Evolutionary conservation across 2,329 filamentous ascomycete species (phyloP).

Genomic region (Arthrinium puccinioides): DNA sequence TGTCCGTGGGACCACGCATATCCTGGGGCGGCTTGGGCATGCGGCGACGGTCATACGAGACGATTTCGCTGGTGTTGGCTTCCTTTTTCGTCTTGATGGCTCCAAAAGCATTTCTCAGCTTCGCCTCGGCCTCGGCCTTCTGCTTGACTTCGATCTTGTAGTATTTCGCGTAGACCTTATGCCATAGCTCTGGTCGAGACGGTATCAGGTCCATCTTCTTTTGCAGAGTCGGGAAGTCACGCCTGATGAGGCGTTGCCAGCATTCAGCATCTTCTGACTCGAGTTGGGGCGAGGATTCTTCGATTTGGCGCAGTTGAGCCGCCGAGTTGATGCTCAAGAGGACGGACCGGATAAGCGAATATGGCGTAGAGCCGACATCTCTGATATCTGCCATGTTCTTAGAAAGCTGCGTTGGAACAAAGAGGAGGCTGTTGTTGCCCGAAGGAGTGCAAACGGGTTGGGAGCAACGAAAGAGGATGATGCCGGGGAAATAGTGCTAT

Average conservation of each 20-base stretch:
- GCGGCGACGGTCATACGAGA: constrained; percentile 34
- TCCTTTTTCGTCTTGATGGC: constrained; percentile 51
- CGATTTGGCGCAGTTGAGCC: constrained; percentile 66
- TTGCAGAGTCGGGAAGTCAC: constrained; percentile 62
- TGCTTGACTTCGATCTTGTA: constrained; percentile 49
- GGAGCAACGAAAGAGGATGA: too few relatives aligned
- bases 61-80: constrained; percentile 49
- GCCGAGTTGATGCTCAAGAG: constrained; percentile 66
- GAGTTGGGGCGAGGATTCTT: constrained; percentile 71
- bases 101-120: constrained; percentile 48
- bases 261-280: constrained; percentile 61
- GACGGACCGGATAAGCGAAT: constrained; percentile 57
- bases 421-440: too few relatives aligned
- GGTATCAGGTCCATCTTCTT: constrained; percentile 58
- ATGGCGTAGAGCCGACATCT: constrained; percentile 66
- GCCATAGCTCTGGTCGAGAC: constrained; percentile 63
- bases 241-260: constrained; percentile 73
- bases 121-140: constrained; percentile 49
- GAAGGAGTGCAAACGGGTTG: too few relatives aligned
- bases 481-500: too few relatives aligned
- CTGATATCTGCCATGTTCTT: constrained; percentile 37
- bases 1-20: constrained; percentile 13
- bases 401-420: too few relatives aligned
- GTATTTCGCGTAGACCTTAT: constrained; percentile 68
- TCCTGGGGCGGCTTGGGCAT: constrained; percentile 36